Conservation (phyloP, 2,329 filamentous ascomycete species). For the Neoscytalidium dimidiatum region DNA sequence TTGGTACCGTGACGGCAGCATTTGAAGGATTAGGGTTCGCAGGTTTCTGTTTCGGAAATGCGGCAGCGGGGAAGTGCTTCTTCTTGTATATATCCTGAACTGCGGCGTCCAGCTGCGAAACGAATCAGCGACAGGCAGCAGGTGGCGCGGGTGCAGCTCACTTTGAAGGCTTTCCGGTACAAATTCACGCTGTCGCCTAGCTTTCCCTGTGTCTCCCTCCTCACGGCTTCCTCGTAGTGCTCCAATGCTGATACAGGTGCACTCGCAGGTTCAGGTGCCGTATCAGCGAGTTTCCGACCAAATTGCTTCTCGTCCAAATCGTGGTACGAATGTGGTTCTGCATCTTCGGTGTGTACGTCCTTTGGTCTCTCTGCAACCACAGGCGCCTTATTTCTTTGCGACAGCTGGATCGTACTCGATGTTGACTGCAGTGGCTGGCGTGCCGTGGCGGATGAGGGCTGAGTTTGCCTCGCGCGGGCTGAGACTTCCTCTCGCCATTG, state of each 20-base stretch:
- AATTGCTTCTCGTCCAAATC: conserved; percentile 50
- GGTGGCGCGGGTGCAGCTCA: conserved; percentile 41
- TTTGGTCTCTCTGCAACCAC: neutral
- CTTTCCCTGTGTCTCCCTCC: conserved; percentile 81
- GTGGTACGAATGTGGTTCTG: conserved; percentile 44
- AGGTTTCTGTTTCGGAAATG: conserved; percentile 50
- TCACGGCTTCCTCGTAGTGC: conserved; percentile 88
- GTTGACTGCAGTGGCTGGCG: neutral
- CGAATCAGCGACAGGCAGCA: conserved; percentile 21
- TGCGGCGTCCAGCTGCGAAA: conserved; percentile 70
- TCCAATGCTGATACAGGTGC: conserved; percentile 80
- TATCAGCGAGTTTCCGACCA: conserved; percentile 45
- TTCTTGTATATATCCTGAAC: conserved; percentile 88
- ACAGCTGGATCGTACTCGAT: conserved; percentile 24
- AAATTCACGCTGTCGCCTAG: conserved; percentile 85
- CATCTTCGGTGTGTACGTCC: conserved; percentile 35
- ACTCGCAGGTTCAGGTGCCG: conserved; percentile 32
- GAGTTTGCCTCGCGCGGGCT: conserved; percentile 40
- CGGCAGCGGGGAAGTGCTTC: conserved; percentile 79
- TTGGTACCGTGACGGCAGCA: conserved; percentile 53
- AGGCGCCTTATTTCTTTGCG: conserved; percentile 29
- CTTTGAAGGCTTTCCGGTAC: conserved; percentile 88
- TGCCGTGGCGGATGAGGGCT: conserved; percentile 25
- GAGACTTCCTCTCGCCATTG: conserved; percentile 84
- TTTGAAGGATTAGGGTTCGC: conserved; percentile 49